These are phyloP conservation scores for Bonnemaisonia californica DNA, from an alignment of 31 red algal genomes.

Conservation along the genomic window DNA sequence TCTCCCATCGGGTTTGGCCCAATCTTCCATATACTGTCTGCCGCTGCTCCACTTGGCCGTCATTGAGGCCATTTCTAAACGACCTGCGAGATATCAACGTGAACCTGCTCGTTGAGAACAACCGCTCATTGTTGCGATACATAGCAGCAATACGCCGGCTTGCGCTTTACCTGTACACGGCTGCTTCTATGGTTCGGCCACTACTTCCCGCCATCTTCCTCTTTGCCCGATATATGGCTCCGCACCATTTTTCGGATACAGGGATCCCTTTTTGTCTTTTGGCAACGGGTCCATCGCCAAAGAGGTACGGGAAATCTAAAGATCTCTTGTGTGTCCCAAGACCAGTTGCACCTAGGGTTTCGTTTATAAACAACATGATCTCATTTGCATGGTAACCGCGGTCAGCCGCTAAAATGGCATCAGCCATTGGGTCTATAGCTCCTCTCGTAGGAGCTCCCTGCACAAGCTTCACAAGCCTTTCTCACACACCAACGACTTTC, in stretches of 20 bases:
- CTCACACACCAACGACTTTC: slow-evolving; percentile 5
- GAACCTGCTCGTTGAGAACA: slow-evolving; percentile 5
- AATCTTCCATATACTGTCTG: too few species aligned
- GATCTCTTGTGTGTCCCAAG: slow-evolving; percentile 21
- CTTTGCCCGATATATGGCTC: slow-evolving; percentile 13
- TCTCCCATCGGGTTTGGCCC: not conserved
- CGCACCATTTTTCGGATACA: slow-evolving; percentile 11
- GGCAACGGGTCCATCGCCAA: not conserved
- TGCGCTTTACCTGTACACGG: slow-evolving; percentile 13
- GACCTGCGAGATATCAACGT: not conserved
- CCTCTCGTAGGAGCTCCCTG: slow-evolving; percentile 17
- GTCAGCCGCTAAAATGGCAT: slow-evolving; percentile 17
- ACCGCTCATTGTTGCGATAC: slow-evolving; percentile 7
- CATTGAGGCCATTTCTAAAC: not conserved
- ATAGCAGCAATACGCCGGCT: slow-evolving; percentile 27
- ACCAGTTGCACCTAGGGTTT: slow-evolving; percentile 12
- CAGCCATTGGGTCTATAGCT: slow-evolving; percentile 12
- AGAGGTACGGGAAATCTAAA: slow-evolving; percentile 27
- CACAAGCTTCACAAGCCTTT: slow-evolving; percentile 16
- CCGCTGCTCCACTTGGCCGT: too few species aligned
- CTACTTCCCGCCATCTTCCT: not conserved
- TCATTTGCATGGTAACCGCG: slow-evolving; percentile 33
- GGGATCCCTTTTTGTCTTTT: slow-evolving; percentile 27
- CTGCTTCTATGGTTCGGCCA: not conserved
- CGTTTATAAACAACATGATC: slow-evolving; percentile 21